Base-by-base conservation (phyloP, 345 rosid species). In the Murraya paniculata region DNA sequence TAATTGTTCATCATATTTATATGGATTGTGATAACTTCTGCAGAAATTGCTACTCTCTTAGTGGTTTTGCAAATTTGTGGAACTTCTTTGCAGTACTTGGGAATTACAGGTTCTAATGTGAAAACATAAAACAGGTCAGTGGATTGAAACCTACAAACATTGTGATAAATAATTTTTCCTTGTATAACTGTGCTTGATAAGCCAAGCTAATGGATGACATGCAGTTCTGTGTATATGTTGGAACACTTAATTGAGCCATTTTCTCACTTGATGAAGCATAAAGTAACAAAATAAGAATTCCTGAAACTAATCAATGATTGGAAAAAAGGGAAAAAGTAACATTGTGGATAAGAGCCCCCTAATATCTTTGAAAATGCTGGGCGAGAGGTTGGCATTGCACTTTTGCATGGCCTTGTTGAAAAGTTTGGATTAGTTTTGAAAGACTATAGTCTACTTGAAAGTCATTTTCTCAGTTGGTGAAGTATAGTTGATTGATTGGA, bases 121-220 rank as follows among this genome's bases (percentile, higher is more conserved):
- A 59, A 72, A 81, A 27, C 31, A 36, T 61, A 19, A 39, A 75
- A 73, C 77, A 84, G 87, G 89, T 86, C 41, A 75, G 87, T 80
- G 38, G 55, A 83, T 69, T 80, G 75, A 57, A 78, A 67, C 38
- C 74, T 35, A n/a, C 41, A 30, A 4, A 11, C 19, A 25, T 3
- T 78, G 50, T 24, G 25, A 24, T 41, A 35, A 10, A 24, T 60
- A 1, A 5, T n/a, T 36, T 67, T 72, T 73, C 64, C 62, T 13
- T 58, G 31, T 68, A 76, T 58, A 62, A 4, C 57, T 36, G 9
- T 35, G 11, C 61, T 50, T 50, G 53, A 35, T 58, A 24, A n/a
- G 33, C 62, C 19, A 41, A 16, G 77, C 39, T 73, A 18, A 4
- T 18, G 5, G 25, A 60, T 61, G n/a, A 10, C 28, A 9, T 41